Conservation (phyloP, 1,139 yeast species). For the Pichia sp. region DNA sequence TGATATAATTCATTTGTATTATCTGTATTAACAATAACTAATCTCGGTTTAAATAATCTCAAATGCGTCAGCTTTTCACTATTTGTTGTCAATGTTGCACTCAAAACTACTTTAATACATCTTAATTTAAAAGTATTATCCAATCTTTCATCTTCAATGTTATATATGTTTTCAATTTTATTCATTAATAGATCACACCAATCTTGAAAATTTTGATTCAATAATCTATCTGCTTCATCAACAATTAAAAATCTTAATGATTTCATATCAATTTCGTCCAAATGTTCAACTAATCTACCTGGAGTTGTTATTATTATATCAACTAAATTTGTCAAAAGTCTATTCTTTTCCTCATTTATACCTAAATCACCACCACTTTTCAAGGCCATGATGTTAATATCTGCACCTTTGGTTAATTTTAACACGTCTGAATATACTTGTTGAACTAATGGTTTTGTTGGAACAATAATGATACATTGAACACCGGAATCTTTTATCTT, state of each 20-base stretch:
- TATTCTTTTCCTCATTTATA: constrained; percentile 57
- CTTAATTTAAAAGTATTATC: constrained; percentile 29
- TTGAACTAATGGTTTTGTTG: constrained; percentile 79
- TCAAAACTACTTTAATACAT: constrained; percentile 63
- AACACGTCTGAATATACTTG: constrained; percentile 71
- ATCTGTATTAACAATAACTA: constrained; percentile 60
- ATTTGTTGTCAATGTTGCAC: constrained; percentile 92
- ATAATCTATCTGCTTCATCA: constrained; percentile 91
- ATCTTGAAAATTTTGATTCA: constrained; percentile 87
- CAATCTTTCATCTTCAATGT: constrained; percentile 23
- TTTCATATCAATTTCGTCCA: constrained; percentile 39
- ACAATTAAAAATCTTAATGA: constrained; percentile 65
- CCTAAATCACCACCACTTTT: constrained; percentile 48
- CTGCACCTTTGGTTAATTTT: constrained; percentile 59
- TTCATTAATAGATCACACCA: constrained; percentile 73
- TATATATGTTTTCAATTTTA: constrained; percentile 36
- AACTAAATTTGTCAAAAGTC: constrained; percentile 47
- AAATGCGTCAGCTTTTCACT: constrained; percentile 77
- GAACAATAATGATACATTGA: constrained; percentile 75
- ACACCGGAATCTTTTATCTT: constrained; percentile 62
- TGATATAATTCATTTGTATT: constrained; percentile 45
- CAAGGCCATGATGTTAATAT: constrained; percentile 54
- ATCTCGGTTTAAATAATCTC: constrained; percentile 59
- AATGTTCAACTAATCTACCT: constrained; percentile 89
- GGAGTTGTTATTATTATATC: constrained; percentile 85